A percentile compares a stretch with the other conserved stretches of the same genome.
Conservation (phyloP, 192 early-diverging fungal genomes). For the Podila epigama region DNA sequence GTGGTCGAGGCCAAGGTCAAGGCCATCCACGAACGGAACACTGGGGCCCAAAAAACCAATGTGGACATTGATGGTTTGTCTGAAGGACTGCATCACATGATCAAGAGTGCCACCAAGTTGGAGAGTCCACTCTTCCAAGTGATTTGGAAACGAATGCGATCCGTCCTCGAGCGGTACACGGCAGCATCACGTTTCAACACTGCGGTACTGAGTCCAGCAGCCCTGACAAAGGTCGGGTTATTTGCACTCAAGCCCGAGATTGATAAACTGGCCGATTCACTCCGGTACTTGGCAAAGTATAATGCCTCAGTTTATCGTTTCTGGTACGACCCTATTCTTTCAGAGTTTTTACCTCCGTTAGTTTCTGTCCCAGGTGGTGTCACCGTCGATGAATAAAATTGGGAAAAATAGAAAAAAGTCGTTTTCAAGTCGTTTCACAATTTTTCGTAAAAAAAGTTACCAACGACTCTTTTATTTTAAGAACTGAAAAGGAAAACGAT, state of each 20-base stretch:
- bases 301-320: conserved; percentile 65
- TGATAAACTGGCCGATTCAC: conserved; percentile 49
- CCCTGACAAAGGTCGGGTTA: conserved; percentile 59
- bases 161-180: conserved; percentile 24
- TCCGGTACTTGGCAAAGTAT: conserved; percentile 60
- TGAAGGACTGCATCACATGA: conserved; percentile 47
- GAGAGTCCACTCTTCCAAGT: conserved; percentile 62
- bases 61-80: no score
- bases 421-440: no score
- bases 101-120: conserved; percentile 52
- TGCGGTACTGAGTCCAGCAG: conserved; percentile 46
- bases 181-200: conserved; percentile 19
- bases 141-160: conserved; percentile 56
- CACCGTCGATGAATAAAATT: neutral
- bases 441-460: no score
- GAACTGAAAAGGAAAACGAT: no score
- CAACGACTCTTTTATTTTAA: no score
- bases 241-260: conserved; percentile 57
- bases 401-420: neutral
- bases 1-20: conserved; percentile 31
- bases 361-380: neutral
- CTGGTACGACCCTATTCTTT: conserved; percentile 67
- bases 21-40: neutral
- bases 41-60: conserved; percentile 17
- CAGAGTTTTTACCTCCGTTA: neutral